A percentile compares a stretch with the other conserved stretches of the same genome.
phyloP scores from a whole-genome alignment of 352 stramenopile genomes.

The Phytophthora citricola region DNA sequence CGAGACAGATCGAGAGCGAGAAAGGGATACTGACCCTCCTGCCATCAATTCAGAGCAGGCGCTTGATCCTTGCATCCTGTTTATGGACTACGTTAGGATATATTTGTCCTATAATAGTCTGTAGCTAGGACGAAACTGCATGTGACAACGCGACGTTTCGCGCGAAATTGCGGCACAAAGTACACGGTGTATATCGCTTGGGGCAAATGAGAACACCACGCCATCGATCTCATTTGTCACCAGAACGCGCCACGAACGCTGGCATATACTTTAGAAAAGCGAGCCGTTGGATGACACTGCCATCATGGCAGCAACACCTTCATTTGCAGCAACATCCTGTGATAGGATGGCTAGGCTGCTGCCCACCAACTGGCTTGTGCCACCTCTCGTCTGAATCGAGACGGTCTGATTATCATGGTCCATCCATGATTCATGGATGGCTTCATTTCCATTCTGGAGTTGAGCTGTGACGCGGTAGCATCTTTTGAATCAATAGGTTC shows the following conservation, averaged over 20 bases:
- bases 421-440: not conserved
- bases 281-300: slow-evolving; percentile 1
- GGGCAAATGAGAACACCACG: not conserved
- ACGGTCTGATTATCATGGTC: not conserved
- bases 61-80: not conserved
- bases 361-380: slow-evolving; percentile 5
- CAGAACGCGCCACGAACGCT: slow-evolving; percentile 10
- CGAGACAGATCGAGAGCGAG: slow-evolving; percentile 26
- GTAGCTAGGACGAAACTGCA: slow-evolving; percentile 13
- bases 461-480: not conserved
- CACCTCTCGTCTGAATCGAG: not conserved
- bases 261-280: slow-evolving; percentile 20
- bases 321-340: slow-evolving; percentile 10
- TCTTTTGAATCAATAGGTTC: too few species aligned
- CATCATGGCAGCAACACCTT: not conserved
- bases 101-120: not conserved
- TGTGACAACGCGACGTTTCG: slow-evolving; percentile 11
- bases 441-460: slow-evolving; percentile 1
- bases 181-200: too few species aligned
- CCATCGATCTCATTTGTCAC: slow-evolving; percentile 4
- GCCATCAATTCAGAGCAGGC: slow-evolving; percentile 29
- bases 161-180: not conserved
- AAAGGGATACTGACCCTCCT: slow-evolving; percentile 26
- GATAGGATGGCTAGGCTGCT: slow-evolving; percentile 4
- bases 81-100: slow-evolving; percentile 1